phyloP scores from a whole-genome alignment of 2,329 filamentous ascomycete genomes.

The Tolypocladium sp. region DNA sequence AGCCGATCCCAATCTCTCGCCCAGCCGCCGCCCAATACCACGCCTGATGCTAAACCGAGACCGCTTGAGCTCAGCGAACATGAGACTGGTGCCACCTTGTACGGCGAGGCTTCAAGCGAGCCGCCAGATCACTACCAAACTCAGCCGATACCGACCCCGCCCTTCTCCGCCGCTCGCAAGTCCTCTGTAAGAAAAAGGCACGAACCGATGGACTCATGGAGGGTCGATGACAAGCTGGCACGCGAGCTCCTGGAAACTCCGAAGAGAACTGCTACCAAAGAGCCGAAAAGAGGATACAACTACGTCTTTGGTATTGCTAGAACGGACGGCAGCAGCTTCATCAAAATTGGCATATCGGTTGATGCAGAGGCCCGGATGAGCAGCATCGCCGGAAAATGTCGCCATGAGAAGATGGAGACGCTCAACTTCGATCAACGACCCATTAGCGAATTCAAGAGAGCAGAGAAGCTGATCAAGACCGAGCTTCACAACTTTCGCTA shows the following conservation, averaged over 20 bases:
- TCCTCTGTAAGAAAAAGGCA: neutral
- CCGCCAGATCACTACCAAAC: neutral
- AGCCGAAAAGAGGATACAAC: neutral
- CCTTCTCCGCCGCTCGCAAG: neutral
- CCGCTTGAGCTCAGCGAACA: neutral
- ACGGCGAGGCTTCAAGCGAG: neutral
- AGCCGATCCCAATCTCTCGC: neutral
- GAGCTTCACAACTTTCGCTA: neutral
- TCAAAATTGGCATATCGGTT: neutral
- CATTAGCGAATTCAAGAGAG: neutral
- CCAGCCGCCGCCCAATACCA: neutral
- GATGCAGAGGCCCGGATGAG: neutral
- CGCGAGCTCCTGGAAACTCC: neutral
- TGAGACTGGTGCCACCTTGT: neutral
- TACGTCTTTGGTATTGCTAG: neutral
- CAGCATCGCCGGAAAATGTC: neutral
- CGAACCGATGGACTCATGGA: neutral
- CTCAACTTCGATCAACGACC: neutral
- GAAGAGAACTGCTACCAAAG: neutral
- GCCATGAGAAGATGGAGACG: neutral
- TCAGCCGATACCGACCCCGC: neutral
- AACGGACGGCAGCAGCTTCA: neutral
- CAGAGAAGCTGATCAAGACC: neutral
- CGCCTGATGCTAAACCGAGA: neutral
- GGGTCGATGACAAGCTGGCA: neutral